Evolutionary conservation across 805 yeast species (phyloP), one percentile per base, ranked within the genome.

Genomic region (Pichia cabralensis): DNA sequence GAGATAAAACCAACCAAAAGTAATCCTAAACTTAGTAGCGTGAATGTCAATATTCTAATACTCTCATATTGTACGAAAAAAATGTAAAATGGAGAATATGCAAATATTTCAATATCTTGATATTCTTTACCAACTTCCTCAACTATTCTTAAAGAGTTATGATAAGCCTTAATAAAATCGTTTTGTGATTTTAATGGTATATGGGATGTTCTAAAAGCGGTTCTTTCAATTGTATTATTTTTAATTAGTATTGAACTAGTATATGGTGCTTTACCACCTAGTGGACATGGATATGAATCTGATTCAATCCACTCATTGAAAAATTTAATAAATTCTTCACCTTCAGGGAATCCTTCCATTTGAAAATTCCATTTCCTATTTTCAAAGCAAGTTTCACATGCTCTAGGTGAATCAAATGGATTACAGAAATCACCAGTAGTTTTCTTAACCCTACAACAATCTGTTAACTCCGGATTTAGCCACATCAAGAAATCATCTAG

Each of bases 251-350:
- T 60, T 1, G 86, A 64, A 5, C 64, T 57, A 1, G 81, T 67
- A 52, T 89, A 89, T 0, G 96, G 95, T 0, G 96, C 96, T 49
- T 82, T 81, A 2, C 98, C 98, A 4, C 95, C 97, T 19, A 89
- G 61, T 1, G 97, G 96, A 55, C 98, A 89, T 3, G 89, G 84
- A 48, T 82, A 92, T 38, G 94, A 81, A 2, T 75, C 76, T 1
- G 84, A 60, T 26, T 74, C 65, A 18, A 89, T 82, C 98, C 98
- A 89, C 27, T 80, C 72, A 16, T 71, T 56, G 51, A 86, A 79
- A 46, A 66, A 84, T 29, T 62, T 63, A 74, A 81, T 71, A 49
- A 89, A 89, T 1, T 64, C 63, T 10, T 66, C 69, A 24, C 74
- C 75, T 47, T 73, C 74, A 0, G 98, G 98, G 49, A 92, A 75